Base-by-base conservation (phyloP, 495 filamentous ascomycete genomes). In the Penicillium waksmanii region DNA sequence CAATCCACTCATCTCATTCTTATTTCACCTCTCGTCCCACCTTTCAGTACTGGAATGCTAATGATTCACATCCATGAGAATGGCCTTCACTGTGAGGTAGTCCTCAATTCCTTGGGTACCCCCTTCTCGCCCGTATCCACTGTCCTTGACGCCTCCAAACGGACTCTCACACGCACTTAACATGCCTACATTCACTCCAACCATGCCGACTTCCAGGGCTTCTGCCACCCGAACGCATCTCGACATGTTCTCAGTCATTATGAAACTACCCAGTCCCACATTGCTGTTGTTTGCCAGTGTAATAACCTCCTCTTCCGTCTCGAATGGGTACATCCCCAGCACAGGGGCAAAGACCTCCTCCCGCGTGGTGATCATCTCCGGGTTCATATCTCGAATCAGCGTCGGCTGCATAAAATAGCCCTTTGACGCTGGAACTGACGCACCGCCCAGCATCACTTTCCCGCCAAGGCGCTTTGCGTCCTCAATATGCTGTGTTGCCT, bases 341-440 rank as follows among this genome's bases (percentile, higher is more conserved):
- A 77, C 40, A 0, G 72, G 74, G 0, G 72, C 74, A 51, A 77
- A 77, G 0, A 62, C 73, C 43, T 77, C 72, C 0, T 73, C 68
- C 0, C 35, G 33, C 4, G 56, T 51, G 9, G 71, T 40, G 5
- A 42, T 18, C 82, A 84, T 84, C 11, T 66, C 56, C 1, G 66
- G 56, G 5, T 78, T 87, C 81, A 90, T 87, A 17, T 77, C 82
- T 0, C 82, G 81, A 47, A 93, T 74, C 33, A 93, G 82, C 0
- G 90, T 92, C 5, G 87, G 88, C 69, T 87, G 66, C 81, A 88
- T 74, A 91, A 92, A 71, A 86, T 88, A 35, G 33, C 79, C 79
- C 34, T 43, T 31, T 71, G 17, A n/a, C 2, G 1, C 18, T 19
- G 5, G 62, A 12, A 31, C 21, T 4, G 13, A 44, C 54, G 12